A percentile compares a stretch with the other conserved stretches of the same genome.
Conservation (phyloP, 495 filamentous ascomycete species). For the Penicillium chermesinum region DNA sequence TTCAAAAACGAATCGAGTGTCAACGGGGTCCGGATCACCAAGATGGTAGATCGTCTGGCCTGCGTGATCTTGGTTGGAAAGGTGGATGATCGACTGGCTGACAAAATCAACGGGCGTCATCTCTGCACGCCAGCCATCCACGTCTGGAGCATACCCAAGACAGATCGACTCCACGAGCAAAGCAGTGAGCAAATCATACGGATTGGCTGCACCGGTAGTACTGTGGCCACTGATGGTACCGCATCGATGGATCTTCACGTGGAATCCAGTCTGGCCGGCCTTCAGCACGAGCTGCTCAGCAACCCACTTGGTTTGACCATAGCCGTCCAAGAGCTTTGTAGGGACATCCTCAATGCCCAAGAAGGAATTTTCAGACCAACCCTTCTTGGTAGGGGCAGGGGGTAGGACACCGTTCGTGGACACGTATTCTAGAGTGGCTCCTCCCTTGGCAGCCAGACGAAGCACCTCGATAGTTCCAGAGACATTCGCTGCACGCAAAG, state of each 20-base stretch:
- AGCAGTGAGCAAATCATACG: conserved; percentile 62
- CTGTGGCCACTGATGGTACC: conserved; percentile 65
- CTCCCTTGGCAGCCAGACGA: conserved; percentile 53
- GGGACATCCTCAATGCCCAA: conserved; percentile 55
- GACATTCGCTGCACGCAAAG: conserved; percentile 54
- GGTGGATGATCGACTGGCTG: conserved; percentile 57
- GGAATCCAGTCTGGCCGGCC: conserved; percentile 53
- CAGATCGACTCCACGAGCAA: conserved; percentile 62
- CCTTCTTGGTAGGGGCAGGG: conserved; percentile 38
- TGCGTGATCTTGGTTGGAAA: conserved; percentile 48
- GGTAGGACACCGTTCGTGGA: conserved; percentile 67
- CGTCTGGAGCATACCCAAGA: conserved; percentile 55
- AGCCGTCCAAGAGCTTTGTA: conserved; percentile 55
- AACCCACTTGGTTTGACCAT: conserved; percentile 64
- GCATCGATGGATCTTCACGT: conserved; percentile 55
- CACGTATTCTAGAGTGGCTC: conserved; percentile 63
- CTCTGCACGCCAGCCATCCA: conserved; percentile 63
- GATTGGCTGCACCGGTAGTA: conserved; percentile 56
- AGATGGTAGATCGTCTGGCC: conserved; percentile 58
- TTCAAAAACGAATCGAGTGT: conserved; percentile 51
- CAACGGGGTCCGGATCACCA: conserved; percentile 58
- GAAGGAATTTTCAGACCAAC: conserved; percentile 57
- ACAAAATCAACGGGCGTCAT: conserved; percentile 72
- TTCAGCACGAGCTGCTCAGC: conserved; percentile 63
- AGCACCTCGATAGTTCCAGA: conserved; percentile 60